phyloP scores from a whole-genome alignment of 106 monocot genomes.

The Acanthochlamys bracteata region DNA sequence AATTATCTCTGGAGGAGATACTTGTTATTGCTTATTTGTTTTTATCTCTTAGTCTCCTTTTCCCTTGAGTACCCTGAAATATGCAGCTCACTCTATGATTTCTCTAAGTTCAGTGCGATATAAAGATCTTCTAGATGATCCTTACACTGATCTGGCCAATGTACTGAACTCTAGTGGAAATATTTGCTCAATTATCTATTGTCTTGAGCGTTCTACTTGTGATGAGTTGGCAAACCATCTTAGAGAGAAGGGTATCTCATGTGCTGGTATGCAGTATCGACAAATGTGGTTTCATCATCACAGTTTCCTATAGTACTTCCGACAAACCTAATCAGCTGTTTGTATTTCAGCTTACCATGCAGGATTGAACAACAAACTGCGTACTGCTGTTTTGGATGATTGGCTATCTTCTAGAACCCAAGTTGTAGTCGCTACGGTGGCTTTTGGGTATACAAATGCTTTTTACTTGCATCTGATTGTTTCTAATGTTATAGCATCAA shows the following conservation, averaged over 20 bases:
- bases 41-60: too few relatives aligned
- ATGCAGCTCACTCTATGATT: too few relatives aligned
- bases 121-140: conserved; percentile 74
- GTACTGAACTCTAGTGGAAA: conserved; percentile 59
- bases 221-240: conserved; percentile 58
- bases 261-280: conserved; percentile 59
- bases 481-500: too few relatives aligned
- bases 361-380: conserved; percentile 72
- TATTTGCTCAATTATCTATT: conserved; percentile 84
- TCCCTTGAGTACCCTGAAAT: too few relatives aligned
- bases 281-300: too few relatives aligned
- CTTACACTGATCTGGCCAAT: conserved; percentile 56
- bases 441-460: conserved; percentile 97
- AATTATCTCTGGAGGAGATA: too few relatives aligned
- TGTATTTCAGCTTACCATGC: conserved; percentile 78
- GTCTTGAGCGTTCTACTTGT: conserved; percentile 84
- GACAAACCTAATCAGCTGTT: too few relatives aligned
- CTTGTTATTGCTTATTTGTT: too few relatives aligned
- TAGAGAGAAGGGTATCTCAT: conserved; percentile 55
- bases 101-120: conserved; percentile 68
- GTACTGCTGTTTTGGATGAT: conserved; percentile 62
- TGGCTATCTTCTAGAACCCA: conserved; percentile 87
- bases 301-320: too few relatives aligned
- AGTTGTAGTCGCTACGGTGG: conserved; percentile 94
- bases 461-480: too few relatives aligned